Evolutionary conservation across 768 basidiomycete species (phyloP), one percentile per base, ranked within the genome.

Genomic region (Podaxis sp.): DNA sequence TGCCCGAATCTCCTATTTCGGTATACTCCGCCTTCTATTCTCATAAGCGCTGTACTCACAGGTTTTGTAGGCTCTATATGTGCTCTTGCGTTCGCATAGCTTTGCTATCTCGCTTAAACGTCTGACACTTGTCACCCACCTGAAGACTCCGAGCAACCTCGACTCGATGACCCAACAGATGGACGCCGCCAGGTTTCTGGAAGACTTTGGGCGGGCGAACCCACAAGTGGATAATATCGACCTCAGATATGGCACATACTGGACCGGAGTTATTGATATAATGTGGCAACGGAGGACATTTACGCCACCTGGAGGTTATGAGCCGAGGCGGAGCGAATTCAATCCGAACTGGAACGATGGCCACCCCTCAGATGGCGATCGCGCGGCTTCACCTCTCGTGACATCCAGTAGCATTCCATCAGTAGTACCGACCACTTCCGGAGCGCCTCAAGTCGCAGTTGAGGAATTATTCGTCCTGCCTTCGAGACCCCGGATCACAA

Each of bases 381-480:
- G 25, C 49, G 15, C 3, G 17, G 24, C 47, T 4, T 25, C 47
- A 37, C 11, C 58, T n/a, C 33, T 59, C 37, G 12, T 22, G 36
- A 15, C 36, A 37, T 50, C 58, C 24, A 51, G 27, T 25, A 37
- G 19, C 4, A 19, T 33, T n/a, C 37, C 57, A 2, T 59, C 36
- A 4, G 19, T 25, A 50, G 3, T 46, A 49, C 17, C 46, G 2
- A 8, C 43, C 12, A 17, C 57, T 7, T 58, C 36, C 57, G 72
- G 62, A 51, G 37, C 56, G 72, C 1, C 69, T 63, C 49, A 65
- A 66, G 46, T 66, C 63, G 22, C 69, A 66, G 4, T 69, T 66
- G 58, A 68, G 65, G 37, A 68, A 69, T 49, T 68, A 63, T 54
- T 65, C 68, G 12, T 62, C 66, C 3, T 72, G 33, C 58, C 58